Evolutionary conservation across 345 rosid genomes (phyloP).

Genomic region (Syzygium jambos): DNA sequence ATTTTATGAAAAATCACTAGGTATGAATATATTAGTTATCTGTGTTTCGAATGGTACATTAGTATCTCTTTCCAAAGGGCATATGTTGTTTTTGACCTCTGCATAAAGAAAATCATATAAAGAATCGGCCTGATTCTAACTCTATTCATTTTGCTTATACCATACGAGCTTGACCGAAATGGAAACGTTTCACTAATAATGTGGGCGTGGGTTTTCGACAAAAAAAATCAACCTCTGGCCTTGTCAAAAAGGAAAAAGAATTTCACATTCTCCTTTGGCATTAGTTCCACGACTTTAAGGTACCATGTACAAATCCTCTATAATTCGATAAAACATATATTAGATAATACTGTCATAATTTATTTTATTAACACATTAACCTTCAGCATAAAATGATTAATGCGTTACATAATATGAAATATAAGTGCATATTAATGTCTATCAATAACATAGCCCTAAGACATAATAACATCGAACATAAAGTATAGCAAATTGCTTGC

Average conservation of each 20-base stretch:
- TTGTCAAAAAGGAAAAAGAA: not conserved
- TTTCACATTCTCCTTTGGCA: not conserved
- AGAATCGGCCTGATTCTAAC: not conserved
- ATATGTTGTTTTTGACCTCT: not conserved
- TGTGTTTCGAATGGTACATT: not conserved
- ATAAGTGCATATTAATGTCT: not conserved
- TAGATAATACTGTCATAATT: not conserved
- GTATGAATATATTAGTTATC: not conserved
- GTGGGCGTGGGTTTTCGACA: not conserved
- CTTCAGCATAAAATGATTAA: not conserved
- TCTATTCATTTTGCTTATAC: not conserved
- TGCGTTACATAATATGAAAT: not conserved
- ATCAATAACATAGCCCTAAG: not conserved
- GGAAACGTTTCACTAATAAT: not conserved
- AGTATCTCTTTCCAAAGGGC: not conserved
- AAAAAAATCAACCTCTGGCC: not conserved
- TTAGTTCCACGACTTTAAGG: not conserved
- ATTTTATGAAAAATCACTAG: not conserved
- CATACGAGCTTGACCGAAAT: not conserved
- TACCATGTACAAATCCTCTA: not conserved
- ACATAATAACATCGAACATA: not conserved
- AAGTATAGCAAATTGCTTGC: not conserved
- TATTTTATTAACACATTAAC: no score
- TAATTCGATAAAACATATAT: no score
- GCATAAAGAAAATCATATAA: no score